Base-by-base conservation (phyloP, 2,329 filamentous ascomycete genomes). In the Fusarium sublunatum region DNA sequence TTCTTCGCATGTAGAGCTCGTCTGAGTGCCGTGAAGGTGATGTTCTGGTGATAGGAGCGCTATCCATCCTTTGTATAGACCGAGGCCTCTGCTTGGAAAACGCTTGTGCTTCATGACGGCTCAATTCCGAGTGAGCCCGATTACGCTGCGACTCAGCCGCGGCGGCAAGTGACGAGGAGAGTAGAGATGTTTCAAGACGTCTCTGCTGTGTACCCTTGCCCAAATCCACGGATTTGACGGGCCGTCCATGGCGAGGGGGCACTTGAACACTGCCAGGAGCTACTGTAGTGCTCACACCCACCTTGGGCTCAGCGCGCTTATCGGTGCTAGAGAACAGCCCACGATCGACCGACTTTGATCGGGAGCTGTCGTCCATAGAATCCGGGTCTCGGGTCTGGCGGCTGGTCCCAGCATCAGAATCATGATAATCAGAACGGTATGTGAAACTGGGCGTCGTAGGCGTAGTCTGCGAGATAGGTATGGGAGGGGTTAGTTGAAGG, bases 331-430 rank as follows among this genome's bases (percentile, higher is more conserved):
- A 79, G 48, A 89, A 88, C 3, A 85, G 65, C 64, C 83, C 82
- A 38, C 87, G 81, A 57, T 92, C 89, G 7, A 87, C 86, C 0
- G 89, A 91, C 29, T 82, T 83, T 6, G 86, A 84, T 32, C 88
- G 82, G 3, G 81, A 79, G 22, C 77, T 75, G 32, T 84, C 81
- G 36, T 85, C 83, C n/a, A 66, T 58, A 36, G 71, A 48, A 54
- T 77, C 70, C 26, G 77, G 69, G 28, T 82, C 79, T 3, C 79
- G 78, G 7, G 77, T 73, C 55, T 77, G 80, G 22, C 79, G 76
- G 22, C 78, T 73, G 2, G 61, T 61, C 40, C 68, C 68, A 4
- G 53, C 42, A 9, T 58, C 67, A 7, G 80, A 76, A 7, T 78
- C 83, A 47, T 85, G 78, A 10, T 72, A 74, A 32, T 79, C 77